Evolutionary conservation across 2,329 filamentous ascomycete species (phyloP).

Genomic region (Exophiala dermatitidis): DNA sequence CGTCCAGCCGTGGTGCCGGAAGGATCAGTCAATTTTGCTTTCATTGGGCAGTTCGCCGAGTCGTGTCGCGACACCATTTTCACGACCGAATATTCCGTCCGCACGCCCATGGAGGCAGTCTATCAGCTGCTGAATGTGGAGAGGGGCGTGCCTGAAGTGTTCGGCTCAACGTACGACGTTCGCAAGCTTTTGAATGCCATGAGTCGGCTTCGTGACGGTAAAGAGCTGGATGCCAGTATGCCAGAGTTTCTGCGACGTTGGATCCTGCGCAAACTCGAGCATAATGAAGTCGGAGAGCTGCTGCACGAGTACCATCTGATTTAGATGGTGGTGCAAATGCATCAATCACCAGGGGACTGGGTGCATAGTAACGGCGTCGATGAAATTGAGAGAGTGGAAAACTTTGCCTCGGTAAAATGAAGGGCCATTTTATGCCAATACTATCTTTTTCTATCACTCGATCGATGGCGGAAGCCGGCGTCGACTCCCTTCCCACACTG

Average conservation of each 20-base stretch:
- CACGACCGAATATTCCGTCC: slow-evolving; percentile 36
- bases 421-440: too few species aligned
- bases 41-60: slow-evolving; percentile 41
- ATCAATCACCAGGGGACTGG: too few species aligned
- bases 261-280: slow-evolving; percentile 5
- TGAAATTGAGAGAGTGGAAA: too few species aligned
- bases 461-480: too few species aligned
- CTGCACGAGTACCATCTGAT: slow-evolving; percentile 7
- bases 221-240: slow-evolving; percentile 3
- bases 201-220: slow-evolving; percentile 7
- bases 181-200: slow-evolving; percentile 8
- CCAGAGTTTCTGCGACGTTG: slow-evolving; percentile 7
- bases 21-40: slow-evolving; percentile 34
- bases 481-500: too few species aligned
- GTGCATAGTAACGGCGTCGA: too few species aligned
- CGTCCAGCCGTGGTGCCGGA: slow-evolving; percentile 37
- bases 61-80: slow-evolving; percentile 36
- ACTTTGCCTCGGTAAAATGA: too few species aligned
- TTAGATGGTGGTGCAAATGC: background rate
- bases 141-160: slow-evolving; percentile 11
- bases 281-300: slow-evolving; percentile 13
- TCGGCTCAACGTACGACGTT: slow-evolving; percentile 11
- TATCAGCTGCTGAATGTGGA: slow-evolving; percentile 25
- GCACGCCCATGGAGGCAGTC: slow-evolving; percentile 35
- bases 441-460: too few species aligned